A percentile compares a stretch with the other conserved stretches of the same genome.
These are phyloP conservation scores for Lentinula sp. DNA, from an alignment of 768 basidiomycete species.

Conservation along the genomic window DNA sequence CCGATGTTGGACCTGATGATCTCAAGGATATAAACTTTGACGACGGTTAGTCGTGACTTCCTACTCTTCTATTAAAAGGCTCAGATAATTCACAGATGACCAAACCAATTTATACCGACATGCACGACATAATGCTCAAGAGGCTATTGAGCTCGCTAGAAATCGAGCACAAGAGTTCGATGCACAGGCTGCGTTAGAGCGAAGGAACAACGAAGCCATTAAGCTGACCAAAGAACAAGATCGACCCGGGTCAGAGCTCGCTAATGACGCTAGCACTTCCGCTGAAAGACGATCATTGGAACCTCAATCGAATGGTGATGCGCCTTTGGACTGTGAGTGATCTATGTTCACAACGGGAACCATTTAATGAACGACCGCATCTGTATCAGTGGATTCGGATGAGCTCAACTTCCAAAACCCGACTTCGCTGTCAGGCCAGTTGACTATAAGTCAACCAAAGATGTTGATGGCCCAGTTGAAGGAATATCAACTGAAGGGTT, in stretches of 20 bases:
- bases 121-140: conserved; percentile 84
- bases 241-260: neutral
- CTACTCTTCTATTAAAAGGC: conserved; percentile 1
- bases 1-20: conserved; percentile 41
- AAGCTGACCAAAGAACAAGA: conserved; percentile 54
- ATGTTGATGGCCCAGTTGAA: conserved; percentile 97
- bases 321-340: conserved; percentile 68
- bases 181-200: conserved; percentile 69
- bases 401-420: conserved; percentile 99
- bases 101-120: conserved; percentile 80
- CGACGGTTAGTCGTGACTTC: conserved; percentile 51
- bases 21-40: conserved; percentile 86
- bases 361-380: neutral
- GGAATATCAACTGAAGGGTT: conserved; percentile 96
- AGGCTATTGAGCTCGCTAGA: conserved; percentile 74
- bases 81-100: conserved; percentile 53
- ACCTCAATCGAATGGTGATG: conserved; percentile 21
- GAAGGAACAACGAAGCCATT: conserved; percentile 75
- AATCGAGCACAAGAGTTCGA: conserved; percentile 85
- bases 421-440: conserved; percentile 75
- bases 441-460: conserved; percentile 86
- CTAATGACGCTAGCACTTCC: conserved; percentile 21
- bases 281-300: conserved; percentile 29
- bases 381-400: conserved; percentile 76
- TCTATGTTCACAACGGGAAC: neutral